Base-by-base conservation (phyloP, 2,329 filamentous ascomycete genomes). In the Fusarium zealandicum region DNA sequence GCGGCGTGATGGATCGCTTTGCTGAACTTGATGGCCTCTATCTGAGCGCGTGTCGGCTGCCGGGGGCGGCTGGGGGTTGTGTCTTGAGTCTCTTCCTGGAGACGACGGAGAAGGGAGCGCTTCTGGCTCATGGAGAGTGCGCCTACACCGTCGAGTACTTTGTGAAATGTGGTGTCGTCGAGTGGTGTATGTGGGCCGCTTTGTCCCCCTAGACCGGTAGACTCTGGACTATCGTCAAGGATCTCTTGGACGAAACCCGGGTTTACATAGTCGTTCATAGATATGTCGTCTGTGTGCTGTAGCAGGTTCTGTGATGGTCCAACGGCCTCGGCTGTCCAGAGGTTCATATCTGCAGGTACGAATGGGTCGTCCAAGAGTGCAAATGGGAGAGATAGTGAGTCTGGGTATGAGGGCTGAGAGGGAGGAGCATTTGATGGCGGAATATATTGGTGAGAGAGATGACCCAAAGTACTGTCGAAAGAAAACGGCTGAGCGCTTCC, bases 21-120 rank as follows among this genome's bases (percentile, higher is more conserved):
- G 12, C 60, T 57, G 27, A 68, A 69, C 28, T 59, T 44, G 20
- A 65, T 36, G 10, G 63, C 61, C 22, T 63, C 55, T 13, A 64
- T 27, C 27, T 63, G 64, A 10, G 64, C 54, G 12, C 54, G 51
- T 8, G 63, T 67, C 14, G 33, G 55, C 5, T 16, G 30, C 7
- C 33, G 35, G n/a, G 36, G 3, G n/a, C 25, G 11, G 8, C 27
- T 25, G 17, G 46, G 41, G 7, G 10, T 13, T 17, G 48, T 32
- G 22, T 40, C 25, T 18, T 39, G 38, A 20, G 56, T 57, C 17
- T 67, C 49, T 25, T 53, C n/a, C 11, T 66, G 64, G 8, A 69
- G 51, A 14, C 45, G 61, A n/a, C 32, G 58, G 28, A 69, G 45
- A 9, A 69, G 52, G 11, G n/a, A 41, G 11, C 52, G 53, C 22